Evolutionary conservation across 2,329 filamentous ascomycete species (phyloP), one percentile per base, ranked within the genome.

Genomic region (Colletotrichum endophyticum): DNA sequence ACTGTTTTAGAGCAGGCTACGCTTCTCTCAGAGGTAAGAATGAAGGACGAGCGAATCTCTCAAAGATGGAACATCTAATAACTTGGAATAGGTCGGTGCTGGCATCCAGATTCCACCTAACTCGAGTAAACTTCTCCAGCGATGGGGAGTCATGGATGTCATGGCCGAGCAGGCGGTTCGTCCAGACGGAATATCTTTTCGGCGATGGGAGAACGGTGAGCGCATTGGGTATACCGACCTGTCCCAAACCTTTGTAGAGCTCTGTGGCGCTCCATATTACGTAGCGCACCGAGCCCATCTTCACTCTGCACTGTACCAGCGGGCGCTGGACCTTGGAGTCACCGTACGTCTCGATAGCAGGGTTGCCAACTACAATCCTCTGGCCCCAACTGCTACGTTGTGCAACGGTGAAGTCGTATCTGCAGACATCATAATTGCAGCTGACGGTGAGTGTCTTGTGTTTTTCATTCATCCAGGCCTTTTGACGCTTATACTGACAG

Each of bases 241-340:
- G 6, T 77, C 80, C 3, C 53, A 80, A 12, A 78, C 80, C 2
- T 82, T 82, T 36, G 78, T 80, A 15, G 73, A 79, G 39, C 77
- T 73, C 2, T 79, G 83, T 56, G 80, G 80, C 15, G 84, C 82
- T 12, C 81, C 81, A 0, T 86, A 85, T 61, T 84, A 83, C 66
- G 77, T 84, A 5, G 81, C 84, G 7, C 84, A 85, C 72, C 81
- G 83, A n/a, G 84, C 82, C 16, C 84, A 85, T 67, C 81, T 85
- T 16, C 83, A 84, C 74, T 79, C 79, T 4, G 81, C 80, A 8
- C 79, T 85, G 22, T 78, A 84, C 22, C 69, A 80, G 28, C 80
- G 81, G 0, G 82, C 80, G 8, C 19, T 74, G 12, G 79, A 79
- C 59, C 79, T 81, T 8, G 82, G 82, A 3, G 82, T 82, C 0